Conservation (phyloP, 1,139 yeast genomes). For the Geotrichum macrosporum region DNA sequence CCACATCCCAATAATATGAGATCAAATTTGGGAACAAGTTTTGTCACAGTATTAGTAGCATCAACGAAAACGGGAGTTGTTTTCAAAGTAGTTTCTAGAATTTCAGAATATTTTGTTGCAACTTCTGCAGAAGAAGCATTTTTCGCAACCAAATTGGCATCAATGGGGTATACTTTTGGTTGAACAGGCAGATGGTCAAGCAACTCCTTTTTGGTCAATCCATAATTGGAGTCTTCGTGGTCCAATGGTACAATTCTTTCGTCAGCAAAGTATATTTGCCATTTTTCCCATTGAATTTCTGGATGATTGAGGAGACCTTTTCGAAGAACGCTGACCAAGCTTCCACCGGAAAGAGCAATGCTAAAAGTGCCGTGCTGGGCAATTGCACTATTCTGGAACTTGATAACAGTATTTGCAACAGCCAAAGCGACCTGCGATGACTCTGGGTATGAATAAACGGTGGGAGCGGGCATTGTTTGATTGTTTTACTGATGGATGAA, state of each 20-base stretch:
- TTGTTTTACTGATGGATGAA: conserved; percentile 2
- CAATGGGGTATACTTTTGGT: conserved; percentile 51
- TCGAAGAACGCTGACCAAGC: conserved; percentile 71
- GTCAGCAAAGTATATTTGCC: conserved; percentile 70
- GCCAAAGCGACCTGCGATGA: conserved; percentile 45
- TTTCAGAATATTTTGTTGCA: conserved; percentile 11
- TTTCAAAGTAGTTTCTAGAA: conserved; percentile 7
- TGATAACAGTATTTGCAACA: conserved; percentile 80
- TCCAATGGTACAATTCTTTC: conserved; percentile 67
- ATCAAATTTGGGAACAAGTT: conserved; percentile 43
- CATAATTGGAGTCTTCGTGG: conserved; percentile 65
- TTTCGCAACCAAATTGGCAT: conserved; percentile 52
- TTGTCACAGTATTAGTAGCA: conserved; percentile 9
- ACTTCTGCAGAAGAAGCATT: conserved; percentile 27
- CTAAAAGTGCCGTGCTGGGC: conserved; percentile 44
- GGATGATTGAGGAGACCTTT: conserved; percentile 61
- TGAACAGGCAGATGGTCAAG: conserved; percentile 40
- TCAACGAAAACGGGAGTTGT: conserved; percentile 12
- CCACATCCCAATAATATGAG: conserved; percentile 64
- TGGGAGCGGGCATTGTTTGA: conserved; percentile 27
- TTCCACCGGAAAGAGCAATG: conserved; percentile 88
- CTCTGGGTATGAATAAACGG: conserved; percentile 30
- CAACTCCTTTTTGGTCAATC: conserved; percentile 56
- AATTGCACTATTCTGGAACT: conserved; percentile 70
- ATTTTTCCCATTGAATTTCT: conserved; percentile 57